Percentiles rank a stretch among this genome's conserved stretches.
phyloP scores from a whole-genome alignment of 2,329 filamentous ascomycete species.

The Metarhizium rileyi region DNA sequence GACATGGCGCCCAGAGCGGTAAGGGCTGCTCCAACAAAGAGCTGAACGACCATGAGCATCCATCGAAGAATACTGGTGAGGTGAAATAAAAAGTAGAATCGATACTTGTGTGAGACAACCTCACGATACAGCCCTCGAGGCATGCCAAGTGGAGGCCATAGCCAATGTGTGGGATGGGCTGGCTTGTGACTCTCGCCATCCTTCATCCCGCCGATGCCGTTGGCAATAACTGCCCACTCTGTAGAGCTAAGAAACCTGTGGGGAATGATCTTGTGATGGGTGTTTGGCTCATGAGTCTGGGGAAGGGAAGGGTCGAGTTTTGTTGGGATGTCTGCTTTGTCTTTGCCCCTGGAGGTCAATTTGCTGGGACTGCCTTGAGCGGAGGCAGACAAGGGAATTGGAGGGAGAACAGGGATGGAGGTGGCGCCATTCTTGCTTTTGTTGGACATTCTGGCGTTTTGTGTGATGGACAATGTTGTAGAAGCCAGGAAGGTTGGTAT shows the following conservation, averaged over 20 bases:
- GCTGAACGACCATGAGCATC: constrained; percentile 37
- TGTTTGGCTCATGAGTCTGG: constrained; percentile 6
- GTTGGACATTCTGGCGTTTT: constrained; percentile 7
- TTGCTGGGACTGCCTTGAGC: background rate
- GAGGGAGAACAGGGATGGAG: constrained; percentile 9
- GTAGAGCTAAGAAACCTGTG: constrained; percentile 31
- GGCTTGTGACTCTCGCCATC: constrained; percentile 34
- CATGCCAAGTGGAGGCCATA: constrained; percentile 38
- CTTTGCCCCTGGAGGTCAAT: background rate
- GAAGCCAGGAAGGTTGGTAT: background rate
- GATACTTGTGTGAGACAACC: constrained; percentile 32
- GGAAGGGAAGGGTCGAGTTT: background rate
- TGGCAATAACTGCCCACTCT: constrained; percentile 38
- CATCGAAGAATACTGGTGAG: constrained; percentile 32
- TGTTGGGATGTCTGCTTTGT: background rate
- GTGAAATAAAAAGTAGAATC: constrained; percentile 36
- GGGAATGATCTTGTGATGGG: constrained; percentile 10
- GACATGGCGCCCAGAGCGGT: constrained; percentile 39
- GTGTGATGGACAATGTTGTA: background rate
- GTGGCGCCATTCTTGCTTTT: background rate
- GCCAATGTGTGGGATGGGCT: constrained; percentile 30
- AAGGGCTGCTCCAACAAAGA: constrained; percentile 37
- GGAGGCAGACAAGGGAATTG: constrained; percentile 1
- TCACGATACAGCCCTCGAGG: constrained; percentile 40
- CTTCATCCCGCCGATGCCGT: constrained; percentile 35